These are phyloP conservation scores for Fusarium pilosicola DNA, from an alignment of 2,329 filamentous ascomycete species.

Conservation along the genomic window DNA sequence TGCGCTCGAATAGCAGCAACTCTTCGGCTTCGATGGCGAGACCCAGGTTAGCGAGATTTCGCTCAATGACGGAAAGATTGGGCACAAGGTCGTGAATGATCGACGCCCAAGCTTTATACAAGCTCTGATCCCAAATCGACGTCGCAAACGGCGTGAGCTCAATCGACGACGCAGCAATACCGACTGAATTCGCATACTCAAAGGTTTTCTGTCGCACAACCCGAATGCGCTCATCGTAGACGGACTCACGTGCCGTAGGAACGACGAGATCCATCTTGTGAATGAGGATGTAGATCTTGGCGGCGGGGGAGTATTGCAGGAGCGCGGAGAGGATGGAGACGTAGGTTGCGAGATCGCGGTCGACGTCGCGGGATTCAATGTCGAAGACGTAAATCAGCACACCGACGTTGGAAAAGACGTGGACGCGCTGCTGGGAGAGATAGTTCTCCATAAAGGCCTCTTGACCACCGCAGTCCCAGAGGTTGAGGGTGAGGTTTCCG, in stretches of 20 bases:
- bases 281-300: conserved; percentile 92
- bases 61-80: conserved; percentile 88
- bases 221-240: conserved; percentile 85
- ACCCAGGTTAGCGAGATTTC: conserved; percentile 83
- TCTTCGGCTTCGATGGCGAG: conserved; percentile 92
- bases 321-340: conserved; percentile 89
- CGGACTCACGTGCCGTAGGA: conserved; percentile 76
- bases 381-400: conserved; percentile 99
- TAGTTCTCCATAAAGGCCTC: conserved; percentile 99
- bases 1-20: conserved; percentile 92
- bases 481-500: conserved; percentile 94
- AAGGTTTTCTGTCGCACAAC: conserved; percentile 79
- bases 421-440: conserved; percentile 91
- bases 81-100: conserved; percentile 99
- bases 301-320: conserved; percentile 80
- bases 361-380: conserved; percentile 94
- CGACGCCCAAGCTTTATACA: conserved; percentile 98
- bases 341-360: conserved; percentile 92
- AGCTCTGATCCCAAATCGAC: conserved; percentile 97
- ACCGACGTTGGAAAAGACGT: conserved; percentile 96
- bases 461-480: conserved; percentile 99
- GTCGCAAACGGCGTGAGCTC: conserved; percentile 90
- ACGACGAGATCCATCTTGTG: conserved; percentile 99
- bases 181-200: conserved; percentile 58
- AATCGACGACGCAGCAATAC: conserved; percentile 54